These are phyloP conservation scores for Phyllosticta ampelicida DNA, from an alignment of 2,329 filamentous ascomycete genomes.

Conservation along the genomic window DNA sequence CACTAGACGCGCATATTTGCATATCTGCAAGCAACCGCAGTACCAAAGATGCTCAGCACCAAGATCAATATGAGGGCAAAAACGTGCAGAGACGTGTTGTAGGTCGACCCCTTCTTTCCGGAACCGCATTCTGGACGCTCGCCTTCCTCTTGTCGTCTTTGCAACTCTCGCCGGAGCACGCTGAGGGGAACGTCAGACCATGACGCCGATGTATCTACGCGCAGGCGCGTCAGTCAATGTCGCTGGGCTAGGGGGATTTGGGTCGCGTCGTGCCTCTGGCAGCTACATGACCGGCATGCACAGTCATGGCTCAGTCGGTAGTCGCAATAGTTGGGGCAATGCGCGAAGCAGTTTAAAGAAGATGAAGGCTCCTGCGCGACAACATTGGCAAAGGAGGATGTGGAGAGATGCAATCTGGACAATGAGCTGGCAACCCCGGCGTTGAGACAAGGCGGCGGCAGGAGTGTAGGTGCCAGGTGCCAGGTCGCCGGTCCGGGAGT, in stretches of 20 bases:
- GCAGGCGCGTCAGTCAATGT: background rate
- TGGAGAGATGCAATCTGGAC: background rate
- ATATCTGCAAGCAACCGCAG: background rate
- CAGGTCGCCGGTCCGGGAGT: background rate
- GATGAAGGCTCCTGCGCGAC: background rate
- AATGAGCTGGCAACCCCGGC: background rate
- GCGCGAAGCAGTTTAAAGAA: background rate
- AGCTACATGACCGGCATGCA: background rate
- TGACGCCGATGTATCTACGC: conserved; percentile 11
- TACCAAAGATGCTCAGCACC: conserved; percentile 30
- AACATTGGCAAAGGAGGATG: background rate
- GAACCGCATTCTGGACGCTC: conserved; percentile 43
- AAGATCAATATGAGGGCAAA: conserved; percentile 49
- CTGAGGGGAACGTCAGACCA: conserved; percentile 32
- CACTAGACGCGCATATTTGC: background rate
- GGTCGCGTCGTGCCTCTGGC: background rate
- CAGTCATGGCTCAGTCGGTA: conserved; percentile 3
- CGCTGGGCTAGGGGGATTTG: background rate
- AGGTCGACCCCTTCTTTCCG: conserved; percentile 31
- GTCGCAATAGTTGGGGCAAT: background rate
- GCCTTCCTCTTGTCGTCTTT: conserved; percentile 36
- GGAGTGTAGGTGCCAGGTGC: background rate
- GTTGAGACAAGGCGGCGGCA: background rate
- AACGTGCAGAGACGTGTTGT: conserved; percentile 47
- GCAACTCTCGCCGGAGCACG: conserved; percentile 39